Base-by-base conservation (phyloP, 1,284 basidiomycete genomes). In the Kwoniella shivajii region DNA sequence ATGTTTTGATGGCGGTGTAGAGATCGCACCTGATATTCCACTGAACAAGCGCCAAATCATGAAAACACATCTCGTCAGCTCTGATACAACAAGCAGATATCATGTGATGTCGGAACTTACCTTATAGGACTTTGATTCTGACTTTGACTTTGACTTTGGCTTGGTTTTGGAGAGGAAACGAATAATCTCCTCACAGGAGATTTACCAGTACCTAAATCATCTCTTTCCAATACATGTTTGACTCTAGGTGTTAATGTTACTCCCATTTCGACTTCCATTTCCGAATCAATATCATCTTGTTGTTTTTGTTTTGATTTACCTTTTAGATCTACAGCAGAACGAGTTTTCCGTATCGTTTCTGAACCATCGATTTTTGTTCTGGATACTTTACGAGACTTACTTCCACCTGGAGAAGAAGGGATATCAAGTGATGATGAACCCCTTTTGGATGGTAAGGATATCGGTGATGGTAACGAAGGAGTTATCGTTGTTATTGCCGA, bases 101-200 rank as follows among this genome's bases (percentile, higher is more conserved):
- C n/a, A n/a, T n/a, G n/a, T n/a, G n/a, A n/a, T n/a, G n/a, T n/a
- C n/a, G n/a, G n/a, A 18, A 24, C 61, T 44, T 43, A 57, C 60
- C 50, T 50, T 51, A 43, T 44, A 26, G 39, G 53, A 27, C 43
- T 42, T 11, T 53, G 54, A 9, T 31, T 30, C 20, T 50, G 16
- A 16, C 16, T 26, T n/a, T 10, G 47, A 46, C 52, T 45, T 4
- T n/a, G 18, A n/a, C 33, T 38, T n/a, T n/a, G n/a, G n/a, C n/a
- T n/a, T n/a, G n/a, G n/a, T n/a, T n/a, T n/a, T n/a, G n/a, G n/a
- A n/a, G n/a, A n/a, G n/a, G n/a, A n/a, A n/a, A 30, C 39, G 41
- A 71, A 71, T 31, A 71, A 47, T 27, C 61, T 59, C 44, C 69
- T 69, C 6, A 67, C 69, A 20, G 69, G 69, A 64, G 64, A 66